Evolutionary conservation across 352 stramenopile species (phyloP).

Genomic region (Phytopythium helicoides): DNA sequence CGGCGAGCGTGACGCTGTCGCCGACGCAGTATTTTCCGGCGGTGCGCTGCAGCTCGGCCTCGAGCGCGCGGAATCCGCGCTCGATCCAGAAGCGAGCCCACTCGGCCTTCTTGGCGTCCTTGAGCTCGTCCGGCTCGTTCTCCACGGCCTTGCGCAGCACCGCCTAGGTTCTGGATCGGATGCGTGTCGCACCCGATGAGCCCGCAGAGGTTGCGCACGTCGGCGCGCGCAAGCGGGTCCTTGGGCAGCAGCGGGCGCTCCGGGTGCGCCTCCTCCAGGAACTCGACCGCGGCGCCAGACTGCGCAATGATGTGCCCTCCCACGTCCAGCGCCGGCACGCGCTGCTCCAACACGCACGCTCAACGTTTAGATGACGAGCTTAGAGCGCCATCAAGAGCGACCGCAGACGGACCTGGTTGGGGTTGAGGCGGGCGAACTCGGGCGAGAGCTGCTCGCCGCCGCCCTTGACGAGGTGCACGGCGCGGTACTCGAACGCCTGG

Average conservation of each 20-base stretch:
- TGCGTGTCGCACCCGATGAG: conserved; percentile 92
- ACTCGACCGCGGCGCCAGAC: conserved; percentile 92
- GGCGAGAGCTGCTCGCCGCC: conserved; percentile 60
- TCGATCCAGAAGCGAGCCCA: conserved; percentile 77
- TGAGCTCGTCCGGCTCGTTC: conserved; percentile 51
- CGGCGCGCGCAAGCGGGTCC: conserved; percentile 59
- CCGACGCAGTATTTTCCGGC: conserved; percentile 70
- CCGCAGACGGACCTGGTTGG: conserved; percentile 43
- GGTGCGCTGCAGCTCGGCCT: conserved; percentile 55
- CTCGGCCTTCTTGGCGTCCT: conserved; percentile 28
- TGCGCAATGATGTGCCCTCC: conserved; percentile 72
- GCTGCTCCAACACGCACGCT: conserved; percentile 18
- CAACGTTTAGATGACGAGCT: neutral
- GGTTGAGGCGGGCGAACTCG: conserved; percentile 56
- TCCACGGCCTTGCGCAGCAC: conserved; percentile 58
- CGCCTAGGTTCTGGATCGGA: conserved; percentile 88
- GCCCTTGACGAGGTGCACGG: conserved; percentile 65
- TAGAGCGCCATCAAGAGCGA: neutral
- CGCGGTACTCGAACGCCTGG: conserved; percentile 74
- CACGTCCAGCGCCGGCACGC: conserved; percentile 85
- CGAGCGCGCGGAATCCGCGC: conserved; percentile 82
- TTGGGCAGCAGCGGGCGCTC: conserved; percentile 70
- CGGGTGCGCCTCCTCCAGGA: conserved; percentile 87
- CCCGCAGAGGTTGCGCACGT: conserved; percentile 84
- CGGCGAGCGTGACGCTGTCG: conserved; percentile 82